Evolutionary conservation across 129 eudicot species (phyloP), one percentile per base, ranked within the genome.

Genomic region (Silybum marianum): DNA sequence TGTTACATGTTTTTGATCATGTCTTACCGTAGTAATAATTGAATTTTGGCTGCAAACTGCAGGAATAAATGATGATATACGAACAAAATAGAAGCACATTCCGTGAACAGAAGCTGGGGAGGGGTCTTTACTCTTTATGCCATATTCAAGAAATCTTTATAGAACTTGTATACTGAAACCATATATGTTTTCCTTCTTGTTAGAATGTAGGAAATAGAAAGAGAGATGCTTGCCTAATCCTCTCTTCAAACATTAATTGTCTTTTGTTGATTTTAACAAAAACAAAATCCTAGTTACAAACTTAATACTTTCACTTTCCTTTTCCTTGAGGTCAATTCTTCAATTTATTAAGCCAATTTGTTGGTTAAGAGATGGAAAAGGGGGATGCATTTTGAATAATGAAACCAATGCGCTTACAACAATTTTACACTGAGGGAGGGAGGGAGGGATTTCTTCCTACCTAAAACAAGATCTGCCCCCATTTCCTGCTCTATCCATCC

Each of bases 1-100:
- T 9, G 0, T 58, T 58, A 1, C 23, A 19, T 58, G 66, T 18
- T 18, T 54, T 46, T 13, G 0, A 54, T 54, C 65, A 16, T 6
- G 65, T 54, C 65, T 9, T 48, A 48, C 6, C 62, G 19, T 6
- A 48, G 19, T 48, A 18, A n/a, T 25, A 62, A 46, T 30, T 75
- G 44, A 82, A 34, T 14, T 30, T 68, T 32, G 81, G 80, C 62
- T 69, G 28, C 30, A 54, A 75, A 18, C 23, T 82, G 78, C 86
- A 83, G 82, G 86, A 83, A 83, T 83, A 83, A 77, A 24, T 70
- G 86, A 70, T 71, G 68, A 77, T 71, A 38, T 28, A 28, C 30
- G 30, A 28, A 28, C 30, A n/a, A n/a, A n/a, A n/a, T n/a, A 28
- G 30, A 28, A 28, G 30, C 5, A 3, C 13, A 23, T 75, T 54